Evolutionary conservation across 164 flowering plant genomes (phyloP), one percentile per base, ranked within the genome.

Genomic region (Pachysandra terminalis): DNA sequence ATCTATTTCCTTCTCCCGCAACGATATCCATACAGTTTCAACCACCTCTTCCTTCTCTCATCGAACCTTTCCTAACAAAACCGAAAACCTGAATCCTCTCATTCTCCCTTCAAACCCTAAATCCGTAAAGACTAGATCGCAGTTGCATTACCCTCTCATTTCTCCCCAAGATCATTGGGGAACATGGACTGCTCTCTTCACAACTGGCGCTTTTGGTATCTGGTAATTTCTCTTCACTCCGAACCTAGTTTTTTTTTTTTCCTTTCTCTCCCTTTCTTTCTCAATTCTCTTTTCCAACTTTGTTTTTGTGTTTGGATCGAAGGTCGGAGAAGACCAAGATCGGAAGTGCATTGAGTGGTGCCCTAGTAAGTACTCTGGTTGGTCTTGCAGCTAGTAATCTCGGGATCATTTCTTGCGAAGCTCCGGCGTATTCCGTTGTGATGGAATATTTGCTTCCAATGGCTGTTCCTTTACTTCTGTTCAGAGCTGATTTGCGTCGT

Each of bases 251-350:
- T n/a, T n/a, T n/a, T n/a, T n/a, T n/a, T n/a, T n/a, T n/a, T n/a
- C n/a, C n/a, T n/a, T n/a, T n/a, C n/a, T n/a, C n/a, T n/a, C n/a
- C n/a, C n/a, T n/a, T n/a, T n/a, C n/a, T n/a, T n/a, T n/a, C n/a
- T n/a, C n/a, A n/a, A n/a, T n/a, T n/a, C n/a, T n/a, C n/a, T n/a
- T n/a, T n/a, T n/a, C n/a, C n/a, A n/a, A n/a, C n/a, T 28, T 28
- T 17, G 15, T 65, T 23, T 41, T 59, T 23, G 9, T 7, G 19
- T 35, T 66, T 56, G 48, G 6, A 56, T 66, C 70, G 75, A 74
- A 90, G 98, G 96, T 90, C 96, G 16, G 96, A 90, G 89, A 88
- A 79, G 81, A 93, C 91, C 37, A 83, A 85, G 79, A 71, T 89
- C 41, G 95, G 98, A 40, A 82, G 86, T 28, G 64, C 82, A 10